phyloP scores from a whole-genome alignment of 345 rosid species.

The Xanthoceras sorbifolium region DNA sequence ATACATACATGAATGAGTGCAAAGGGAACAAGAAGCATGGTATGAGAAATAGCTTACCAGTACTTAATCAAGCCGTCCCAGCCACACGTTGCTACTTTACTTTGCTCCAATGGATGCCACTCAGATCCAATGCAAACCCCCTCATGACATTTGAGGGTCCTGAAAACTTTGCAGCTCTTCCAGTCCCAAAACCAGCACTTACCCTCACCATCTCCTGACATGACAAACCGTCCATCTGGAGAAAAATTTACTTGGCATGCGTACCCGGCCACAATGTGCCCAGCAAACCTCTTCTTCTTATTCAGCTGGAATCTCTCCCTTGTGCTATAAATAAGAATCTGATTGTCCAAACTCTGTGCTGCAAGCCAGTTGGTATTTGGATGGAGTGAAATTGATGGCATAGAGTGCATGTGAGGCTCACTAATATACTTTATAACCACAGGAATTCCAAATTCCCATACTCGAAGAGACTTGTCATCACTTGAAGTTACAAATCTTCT shows the following conservation, averaged over 20 bases:
- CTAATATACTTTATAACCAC: slow-evolving; percentile 98
- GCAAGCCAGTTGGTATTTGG: slow-evolving; percentile 97
- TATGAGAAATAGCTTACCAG: slow-evolving; percentile 59
- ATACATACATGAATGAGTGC: background rate
- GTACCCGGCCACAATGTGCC: slow-evolving; percentile 90
- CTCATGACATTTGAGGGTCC: slow-evolving; percentile 87
- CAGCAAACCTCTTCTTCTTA: slow-evolving; percentile 95
- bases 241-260: slow-evolving; percentile 99
- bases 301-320: slow-evolving; percentile 97
- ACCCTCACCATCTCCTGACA: slow-evolving; percentile 99
- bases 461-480: slow-evolving; percentile 97
- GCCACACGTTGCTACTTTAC: slow-evolving; percentile 98
- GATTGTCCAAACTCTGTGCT: slow-evolving; percentile 96
- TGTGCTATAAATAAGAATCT: slow-evolving; percentile 85
- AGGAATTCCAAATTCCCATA: slow-evolving; percentile 98
- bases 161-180: slow-evolving; percentile 95
- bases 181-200: slow-evolving; percentile 99
- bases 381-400: slow-evolving; percentile 91
- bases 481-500: slow-evolving; percentile 97
- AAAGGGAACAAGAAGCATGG: background rate
- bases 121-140: slow-evolving; percentile 88
- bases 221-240: slow-evolving; percentile 96
- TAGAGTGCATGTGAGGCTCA: slow-evolving; percentile 99
- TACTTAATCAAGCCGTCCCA: slow-evolving; percentile 99
- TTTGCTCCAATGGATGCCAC: slow-evolving; percentile 98